Evolutionary conservation across 2,329 filamentous ascomycete genomes (phyloP).

Genomic region (Teratosphaeria viscida): DNA sequence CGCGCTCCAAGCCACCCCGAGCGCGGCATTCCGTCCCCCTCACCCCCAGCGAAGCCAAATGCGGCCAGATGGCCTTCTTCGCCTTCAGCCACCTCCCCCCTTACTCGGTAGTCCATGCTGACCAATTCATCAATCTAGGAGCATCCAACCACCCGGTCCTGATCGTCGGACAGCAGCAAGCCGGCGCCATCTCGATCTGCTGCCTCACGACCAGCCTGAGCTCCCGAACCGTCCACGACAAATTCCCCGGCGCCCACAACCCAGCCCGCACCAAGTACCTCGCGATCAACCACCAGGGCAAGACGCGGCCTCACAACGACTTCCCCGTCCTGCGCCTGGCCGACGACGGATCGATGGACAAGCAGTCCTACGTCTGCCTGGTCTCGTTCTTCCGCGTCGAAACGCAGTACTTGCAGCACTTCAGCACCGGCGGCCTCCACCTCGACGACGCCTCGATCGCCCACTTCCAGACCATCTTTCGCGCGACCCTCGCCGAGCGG

Average conservation of each 20-base stretch:
- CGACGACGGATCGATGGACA: neutral
- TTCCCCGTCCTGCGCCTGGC: neutral
- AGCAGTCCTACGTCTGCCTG: neutral
- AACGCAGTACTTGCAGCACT: neutral
- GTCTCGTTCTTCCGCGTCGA: neutral
- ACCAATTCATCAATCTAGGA: neutral
- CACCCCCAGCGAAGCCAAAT: neutral
- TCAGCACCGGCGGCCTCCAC: neutral
- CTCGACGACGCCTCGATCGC: neutral
- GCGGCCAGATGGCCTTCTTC: neutral
- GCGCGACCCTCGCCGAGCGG: neutral
- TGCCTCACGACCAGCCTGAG: neutral
- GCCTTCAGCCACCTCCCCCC: neutral
- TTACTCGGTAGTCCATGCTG: neutral
- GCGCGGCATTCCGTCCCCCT: neutral
- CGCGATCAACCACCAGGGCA: neutral
- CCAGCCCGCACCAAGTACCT: neutral
- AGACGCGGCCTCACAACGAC: neutral
- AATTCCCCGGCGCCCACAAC: neutral
- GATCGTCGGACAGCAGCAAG: neutral
- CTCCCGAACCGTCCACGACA: neutral
- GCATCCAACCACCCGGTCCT: neutral
- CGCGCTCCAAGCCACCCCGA: neutral
- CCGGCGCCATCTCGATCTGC: neutral
- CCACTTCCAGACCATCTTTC: neutral